Evolutionary conservation across 345 rosid genomes (phyloP), one percentile per base, ranked within the genome.

Genomic region (Gossypium stocksii): DNA sequence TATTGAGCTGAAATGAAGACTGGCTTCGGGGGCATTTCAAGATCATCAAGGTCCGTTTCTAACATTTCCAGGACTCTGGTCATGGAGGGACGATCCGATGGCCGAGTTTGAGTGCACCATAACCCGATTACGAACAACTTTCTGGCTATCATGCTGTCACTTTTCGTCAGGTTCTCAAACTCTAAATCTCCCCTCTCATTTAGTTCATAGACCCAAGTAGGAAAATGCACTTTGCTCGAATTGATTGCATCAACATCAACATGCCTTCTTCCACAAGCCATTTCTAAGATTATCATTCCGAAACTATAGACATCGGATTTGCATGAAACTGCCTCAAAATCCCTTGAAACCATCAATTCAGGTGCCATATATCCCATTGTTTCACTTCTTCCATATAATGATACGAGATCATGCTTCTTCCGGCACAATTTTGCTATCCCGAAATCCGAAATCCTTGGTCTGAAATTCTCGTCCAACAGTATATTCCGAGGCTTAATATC

Each of bases 1-100:
- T 63, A 9, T 9, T 74, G 66, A 16, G 75, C 75, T 23, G 78
- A 61, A 68, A 82, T 76, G 13, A 75, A 79, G 56, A 76, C 62
- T 29, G 84, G 77, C 29, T 58, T 80, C 12, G 78, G 73, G 68
- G 87, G 85, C 79, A 80, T 59, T 70, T 74, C 73, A 66, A 86
- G 70, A 22, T 71, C 65, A 38, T 71, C 77, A 2, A 59, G n/a
- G 17, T 54, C 70, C 0, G 77, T 77, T 68, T 72, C 74, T 54
- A 86, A 76, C 85, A 82, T 82, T 54, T 82, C 82, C 44, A 83
- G 66, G 34, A 83, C 85, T 66, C 57, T 70, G 60, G 77, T 52
- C 78, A 83, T 86, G 12, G 75, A 69, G 4, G 85, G 85, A 13
- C 87, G 85, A 34, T 86, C 77, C 2, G 66, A 46, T 56, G 81